Percentiles rank a stretch among this genome's conserved stretches.
Conservation (phyloP, 2,329 filamentous ascomycete genomes). For the Colletotrichum costaricense region DNA sequence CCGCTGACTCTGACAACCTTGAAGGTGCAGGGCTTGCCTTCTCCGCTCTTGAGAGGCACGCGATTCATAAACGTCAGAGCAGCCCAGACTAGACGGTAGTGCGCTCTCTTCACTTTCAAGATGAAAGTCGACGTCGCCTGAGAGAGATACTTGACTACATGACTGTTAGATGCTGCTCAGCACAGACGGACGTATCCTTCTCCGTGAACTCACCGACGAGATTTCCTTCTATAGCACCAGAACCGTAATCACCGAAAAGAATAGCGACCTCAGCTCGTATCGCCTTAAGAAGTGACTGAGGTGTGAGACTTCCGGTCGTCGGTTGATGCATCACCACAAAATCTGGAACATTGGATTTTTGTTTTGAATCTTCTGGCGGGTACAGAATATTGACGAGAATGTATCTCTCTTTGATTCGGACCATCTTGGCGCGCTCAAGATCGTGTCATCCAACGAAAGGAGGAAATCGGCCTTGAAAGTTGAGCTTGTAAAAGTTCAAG, state of each 20-base stretch:
- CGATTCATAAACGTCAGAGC: slow-evolving; percentile 83
- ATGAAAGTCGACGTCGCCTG: slow-evolving; percentile 95
- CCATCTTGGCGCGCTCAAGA: slow-evolving; percentile 68
- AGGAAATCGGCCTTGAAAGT: not conserved
- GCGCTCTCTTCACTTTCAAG: slow-evolving; percentile 81
- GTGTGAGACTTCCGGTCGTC: slow-evolving; percentile 77
- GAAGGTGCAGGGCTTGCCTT: slow-evolving; percentile 78
- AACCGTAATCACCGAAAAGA: slow-evolving; percentile 90
- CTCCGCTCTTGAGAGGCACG: slow-evolving; percentile 65
- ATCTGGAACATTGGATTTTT: slow-evolving; percentile 59
- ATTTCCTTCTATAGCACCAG: slow-evolving; percentile 77
- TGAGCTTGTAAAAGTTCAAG: slow-evolving; percentile 29
- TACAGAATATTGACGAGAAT: slow-evolving; percentile 95
- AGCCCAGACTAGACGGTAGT: slow-evolving; percentile 91
- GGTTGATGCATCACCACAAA: slow-evolving; percentile 83
- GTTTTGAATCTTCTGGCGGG: slow-evolving; percentile 64
- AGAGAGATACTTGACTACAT: slow-evolving; percentile 89
- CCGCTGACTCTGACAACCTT: slow-evolving; percentile 89
- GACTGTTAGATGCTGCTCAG: slow-evolving; percentile 36
- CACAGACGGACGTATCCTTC: not conserved
- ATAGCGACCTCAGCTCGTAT: slow-evolving; percentile 77
- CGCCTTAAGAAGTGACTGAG: slow-evolving; percentile 72
- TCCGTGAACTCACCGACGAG: slow-evolving; percentile 67
- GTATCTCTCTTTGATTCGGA: slow-evolving; percentile 96
- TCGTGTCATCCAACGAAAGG: not conserved